Conservation (phyloP, 1,139 yeast genomes). For the Geotrichum reessii region DNA sequence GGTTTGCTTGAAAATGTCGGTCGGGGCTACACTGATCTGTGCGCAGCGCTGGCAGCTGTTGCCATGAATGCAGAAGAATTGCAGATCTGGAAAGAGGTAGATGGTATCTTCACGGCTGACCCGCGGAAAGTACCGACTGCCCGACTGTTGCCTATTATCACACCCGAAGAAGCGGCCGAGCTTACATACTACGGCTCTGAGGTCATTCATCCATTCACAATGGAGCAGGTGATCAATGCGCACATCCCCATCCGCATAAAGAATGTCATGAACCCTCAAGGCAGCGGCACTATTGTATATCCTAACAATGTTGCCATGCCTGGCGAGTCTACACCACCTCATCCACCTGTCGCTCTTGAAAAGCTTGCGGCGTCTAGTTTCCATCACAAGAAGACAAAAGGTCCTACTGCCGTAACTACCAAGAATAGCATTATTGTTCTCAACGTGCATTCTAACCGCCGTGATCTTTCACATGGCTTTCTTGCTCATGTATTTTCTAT, state of each 20-base stretch:
- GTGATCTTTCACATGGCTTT: constrained; percentile 90
- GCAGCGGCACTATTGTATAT: constrained; percentile 77
- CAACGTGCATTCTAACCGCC: constrained; percentile 88
- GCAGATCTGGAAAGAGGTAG: constrained; percentile 98
- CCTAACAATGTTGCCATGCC: not conserved
- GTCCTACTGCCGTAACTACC: constrained; percentile 96
- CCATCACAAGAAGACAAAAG: constrained; percentile 33
- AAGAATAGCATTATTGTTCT: constrained; percentile 87
- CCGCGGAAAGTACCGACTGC: constrained; percentile 94
- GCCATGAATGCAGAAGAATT: constrained; percentile 88
- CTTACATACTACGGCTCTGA: constrained; percentile 95
- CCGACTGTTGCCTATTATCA: constrained; percentile 73
- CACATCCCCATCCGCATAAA: constrained; percentile 94
- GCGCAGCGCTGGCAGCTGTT: constrained; percentile 95
- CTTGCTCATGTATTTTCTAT: constrained; percentile 85
- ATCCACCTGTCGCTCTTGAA: not conserved
- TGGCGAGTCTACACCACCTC: not conserved
- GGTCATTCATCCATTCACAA: constrained; percentile 96
- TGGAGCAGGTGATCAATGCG: constrained; percentile 97
- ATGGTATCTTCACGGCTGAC: constrained; percentile 97
- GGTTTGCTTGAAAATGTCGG: constrained; percentile 91
- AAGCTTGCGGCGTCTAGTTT: not conserved
- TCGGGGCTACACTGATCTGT: constrained; percentile 92
- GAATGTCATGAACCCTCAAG: constrained; percentile 87
- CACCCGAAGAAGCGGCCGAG: constrained; percentile 98